phyloP scores from a whole-genome alignment of 257 asterid genomes.

The Buddleja alternifolia region DNA sequence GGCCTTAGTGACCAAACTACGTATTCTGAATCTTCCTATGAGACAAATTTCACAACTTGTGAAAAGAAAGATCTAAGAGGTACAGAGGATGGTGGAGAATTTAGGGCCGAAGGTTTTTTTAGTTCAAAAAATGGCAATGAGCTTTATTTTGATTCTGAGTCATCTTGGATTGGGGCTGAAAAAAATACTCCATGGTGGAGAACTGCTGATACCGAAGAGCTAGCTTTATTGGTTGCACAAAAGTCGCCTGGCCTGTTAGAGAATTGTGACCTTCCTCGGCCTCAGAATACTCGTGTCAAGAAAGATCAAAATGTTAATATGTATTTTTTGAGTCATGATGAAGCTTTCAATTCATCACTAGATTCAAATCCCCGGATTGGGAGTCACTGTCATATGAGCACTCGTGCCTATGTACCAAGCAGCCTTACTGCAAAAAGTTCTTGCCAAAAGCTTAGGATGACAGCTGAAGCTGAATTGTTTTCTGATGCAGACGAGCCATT shows the following conservation, averaged over 20 bases:
- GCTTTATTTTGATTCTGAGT: slow-evolving; percentile 48
- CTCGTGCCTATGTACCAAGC: slow-evolving; percentile 22
- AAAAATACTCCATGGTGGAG: slow-evolving; percentile 85
- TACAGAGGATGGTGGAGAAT: slow-evolving; percentile 29
- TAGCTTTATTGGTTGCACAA: slow-evolving; percentile 70
- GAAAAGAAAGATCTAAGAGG: slow-evolving; percentile 36
- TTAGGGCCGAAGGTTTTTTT: slow-evolving; percentile 26
- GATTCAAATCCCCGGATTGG: slow-evolving; percentile 27
- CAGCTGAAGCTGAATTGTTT: slow-evolving; percentile 33
- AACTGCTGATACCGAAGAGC: slow-evolving; percentile 75
- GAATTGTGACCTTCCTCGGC: slow-evolving; percentile 91
- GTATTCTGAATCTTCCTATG: slow-evolving; percentile 24
- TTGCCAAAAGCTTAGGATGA: slow-evolving; percentile 28
- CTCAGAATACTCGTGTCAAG: slow-evolving; percentile 50
- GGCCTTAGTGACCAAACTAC: slow-evolving; percentile 31
- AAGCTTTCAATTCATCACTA: slow-evolving; percentile 24
- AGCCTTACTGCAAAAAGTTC: slow-evolving; percentile 32
- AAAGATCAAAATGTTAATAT: slow-evolving; percentile 37
- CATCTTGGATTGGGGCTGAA: slow-evolving; percentile 59
- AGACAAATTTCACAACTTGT: slow-evolving; percentile 24
- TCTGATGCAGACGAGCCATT: slow-evolving; percentile 29
- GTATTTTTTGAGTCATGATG: slow-evolving; percentile 27
- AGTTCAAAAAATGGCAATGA: slow-evolving; percentile 47
- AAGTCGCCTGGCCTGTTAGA: slow-evolving; percentile 63
- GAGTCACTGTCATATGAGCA: slow-evolving; percentile 2